Base-by-base conservation (phyloP, 768 basidiomycete genomes). In the Obba rivulosa region DNA sequence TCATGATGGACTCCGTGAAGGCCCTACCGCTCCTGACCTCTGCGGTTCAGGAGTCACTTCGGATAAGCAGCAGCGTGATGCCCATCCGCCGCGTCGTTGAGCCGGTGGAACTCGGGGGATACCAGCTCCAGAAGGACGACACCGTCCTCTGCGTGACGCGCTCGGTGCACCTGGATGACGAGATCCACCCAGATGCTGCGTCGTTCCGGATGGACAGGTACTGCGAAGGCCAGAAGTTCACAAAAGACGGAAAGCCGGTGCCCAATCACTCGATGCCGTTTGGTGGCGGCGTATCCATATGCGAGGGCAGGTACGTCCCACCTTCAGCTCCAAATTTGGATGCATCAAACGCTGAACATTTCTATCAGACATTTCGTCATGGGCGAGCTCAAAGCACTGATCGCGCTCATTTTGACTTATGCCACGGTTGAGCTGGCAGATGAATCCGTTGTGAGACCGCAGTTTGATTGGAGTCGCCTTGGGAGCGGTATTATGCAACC, bases 211-310 rank as follows among this genome's bases (percentile, higher is more conserved):
- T 51, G 20, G 51, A 55, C n/a, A 20, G 58, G 16, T 59, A 58
- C 41, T 37, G 53, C 21, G 22, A 54, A 8, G 35, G 40, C 4
- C 45, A 52, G 14, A 52, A 45, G 2, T 34, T 49, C 11, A 44
- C 28, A 23, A 57, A 57, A 45, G 50, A 52, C 20, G 53, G 58
- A 8, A 49, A 49, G 48, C 5, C 34, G 16, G 52, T 55, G 25
- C 24, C 54, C 7, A 61, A 56, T 45, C 53, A 59, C 25, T 42
- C 51, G 11, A 51, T 60, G 52, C 54, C 57, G 11, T 64, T 62
- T 46, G 61, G 61, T 11, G 59, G 62, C 22, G 61, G 59, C 23
- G 52, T 56, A 22, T 62, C 59, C 14, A 60, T 62, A 53, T 62
- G 59, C 44, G 59, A 58, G 47, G 61, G 62, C 17, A 48, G 62